These are phyloP conservation scores for Linaria vulgaris DNA, from an alignment of 257 asterid species.

Conservation along the genomic window DNA sequence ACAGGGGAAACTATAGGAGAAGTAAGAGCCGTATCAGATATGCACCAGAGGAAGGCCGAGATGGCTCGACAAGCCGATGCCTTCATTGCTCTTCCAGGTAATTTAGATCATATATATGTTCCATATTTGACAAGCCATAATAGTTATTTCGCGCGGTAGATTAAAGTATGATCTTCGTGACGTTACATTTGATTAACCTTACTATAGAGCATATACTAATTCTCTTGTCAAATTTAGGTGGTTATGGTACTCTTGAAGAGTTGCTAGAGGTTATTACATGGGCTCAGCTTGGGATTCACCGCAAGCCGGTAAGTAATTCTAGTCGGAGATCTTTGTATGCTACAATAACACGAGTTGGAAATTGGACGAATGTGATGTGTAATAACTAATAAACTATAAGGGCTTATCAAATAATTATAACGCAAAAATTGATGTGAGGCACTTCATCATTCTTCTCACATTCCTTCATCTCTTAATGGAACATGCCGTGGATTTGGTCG, in stretches of 20 bases:
- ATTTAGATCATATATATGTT: neutral
- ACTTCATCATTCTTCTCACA: too few relatives aligned
- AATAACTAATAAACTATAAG: too few relatives aligned
- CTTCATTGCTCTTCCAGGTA: conserved; percentile 97
- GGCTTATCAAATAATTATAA: too few relatives aligned
- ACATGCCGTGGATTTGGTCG: conserved; percentile 24
- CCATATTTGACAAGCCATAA: neutral
- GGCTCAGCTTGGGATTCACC: conserved; percentile 98
- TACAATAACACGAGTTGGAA: too few relatives aligned
- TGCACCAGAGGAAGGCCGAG: conserved; percentile 96
- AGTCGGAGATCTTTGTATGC: neutral
- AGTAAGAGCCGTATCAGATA: conserved; percentile 78
- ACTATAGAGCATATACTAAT: too few relatives aligned
- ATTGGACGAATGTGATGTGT: too few relatives aligned
- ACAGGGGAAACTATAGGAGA: conserved; percentile 82
- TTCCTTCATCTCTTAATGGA: too few relatives aligned
- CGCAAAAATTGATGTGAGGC: too few relatives aligned
- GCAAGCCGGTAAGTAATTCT: conserved; percentile 64
- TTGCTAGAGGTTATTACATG: conserved; percentile 95
- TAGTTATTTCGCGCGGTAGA: neutral
- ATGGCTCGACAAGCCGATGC: conserved; percentile 98
- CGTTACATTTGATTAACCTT: too few relatives aligned
- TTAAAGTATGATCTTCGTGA: neutral
- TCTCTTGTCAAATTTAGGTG: conserved; percentile 47
- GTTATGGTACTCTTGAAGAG: conserved; percentile 97